Base-by-base conservation (phyloP, 2,329 filamentous ascomycete genomes). In the Fusarium tuaranense region DNA sequence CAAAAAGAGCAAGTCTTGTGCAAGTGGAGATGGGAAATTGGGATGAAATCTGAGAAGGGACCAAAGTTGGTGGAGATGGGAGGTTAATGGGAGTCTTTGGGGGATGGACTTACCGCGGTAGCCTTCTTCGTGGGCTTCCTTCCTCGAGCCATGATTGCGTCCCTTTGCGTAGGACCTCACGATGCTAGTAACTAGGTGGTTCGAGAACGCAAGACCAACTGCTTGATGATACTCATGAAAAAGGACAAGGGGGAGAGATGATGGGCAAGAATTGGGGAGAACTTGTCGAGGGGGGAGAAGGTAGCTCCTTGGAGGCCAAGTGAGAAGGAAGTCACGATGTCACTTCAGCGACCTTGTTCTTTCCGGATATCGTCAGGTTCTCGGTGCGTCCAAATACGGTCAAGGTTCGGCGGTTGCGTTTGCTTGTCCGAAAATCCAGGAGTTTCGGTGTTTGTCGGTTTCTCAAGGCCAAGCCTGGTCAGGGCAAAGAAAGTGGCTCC, bases 1-100 rank as follows among this genome's bases (percentile, higher is more conserved):
- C 74, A 75, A 80, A 74, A 76, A 64, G 39, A 71, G 72, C 70
- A 77, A 62, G 74, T 74, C 46, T 59, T 70, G 63, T 67, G 68
- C 66, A 72, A 64, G 65, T 63, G 30, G 60, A 59, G 58, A 76
- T 67, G 30, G 48, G n/a, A 51, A 58, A 51, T 65, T 58, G 22
- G 55, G 62, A 67, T 70, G 32, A 22, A 63, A 60, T 32, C 63
- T 22, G 61, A 72, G 55, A 78, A 80, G 73, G 73, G 77, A 73
- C 67, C 18, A 72, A 76, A 78, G 68, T 78, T 70, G n/a, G 69
- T 68, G 59, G 63, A 67, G 20, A 65, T 67, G 67, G 70, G 44
- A 58, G 32, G 41, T 57, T 58, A 68, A 75, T 46, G 41, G 18
- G 62, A 46, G 10, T 46, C 13, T 48, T 44, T 55, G 12, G 46